Evolutionary conservation across 345 rosid genomes (phyloP).

Genomic region (Clausena lansium): DNA sequence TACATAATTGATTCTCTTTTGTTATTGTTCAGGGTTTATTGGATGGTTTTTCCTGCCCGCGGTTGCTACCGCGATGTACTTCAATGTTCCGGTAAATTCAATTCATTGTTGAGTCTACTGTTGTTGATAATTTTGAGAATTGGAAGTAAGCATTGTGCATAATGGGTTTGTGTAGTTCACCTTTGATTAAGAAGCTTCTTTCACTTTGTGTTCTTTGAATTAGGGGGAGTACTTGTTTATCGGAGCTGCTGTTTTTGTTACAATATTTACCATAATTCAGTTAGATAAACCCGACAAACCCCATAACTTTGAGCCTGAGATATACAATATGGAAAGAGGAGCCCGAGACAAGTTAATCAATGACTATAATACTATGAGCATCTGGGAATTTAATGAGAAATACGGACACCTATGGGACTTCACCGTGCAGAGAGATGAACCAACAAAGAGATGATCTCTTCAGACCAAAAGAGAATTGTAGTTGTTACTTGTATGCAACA

Average conservation of each 20-base stretch:
- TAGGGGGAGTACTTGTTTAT: conserved; percentile 82
- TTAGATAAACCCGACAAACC: conserved; percentile 92
- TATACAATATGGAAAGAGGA: conserved; percentile 80
- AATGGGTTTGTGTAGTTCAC: background rate
- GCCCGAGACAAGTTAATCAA: conserved; percentile 84
- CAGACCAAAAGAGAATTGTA: background rate
- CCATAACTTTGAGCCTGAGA: conserved; percentile 92
- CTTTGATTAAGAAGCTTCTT: conserved; percentile 1
- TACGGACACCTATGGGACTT: conserved; percentile 95
- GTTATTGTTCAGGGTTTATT: conserved; percentile 49
- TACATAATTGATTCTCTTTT: background rate
- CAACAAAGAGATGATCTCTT: conserved; percentile 46
- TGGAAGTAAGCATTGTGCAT: background rate
- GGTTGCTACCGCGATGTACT: conserved; percentile 64
- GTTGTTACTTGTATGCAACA: background rate
- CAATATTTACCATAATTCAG: conserved; percentile 70
- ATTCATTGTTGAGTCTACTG: background rate
- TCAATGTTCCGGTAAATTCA: conserved; percentile 61
- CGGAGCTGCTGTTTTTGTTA: conserved; percentile 69
- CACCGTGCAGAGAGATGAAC: conserved; percentile 61
- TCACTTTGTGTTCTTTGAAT: conserved; percentile 2
- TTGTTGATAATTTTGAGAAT: background rate
- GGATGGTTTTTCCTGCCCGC: conserved; percentile 92
- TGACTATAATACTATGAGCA: conserved; percentile 83
- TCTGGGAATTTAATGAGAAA: conserved; percentile 92